Base-by-base conservation (phyloP, 352 stramenopile genomes). In the Phytophthora lateralis region DNA sequence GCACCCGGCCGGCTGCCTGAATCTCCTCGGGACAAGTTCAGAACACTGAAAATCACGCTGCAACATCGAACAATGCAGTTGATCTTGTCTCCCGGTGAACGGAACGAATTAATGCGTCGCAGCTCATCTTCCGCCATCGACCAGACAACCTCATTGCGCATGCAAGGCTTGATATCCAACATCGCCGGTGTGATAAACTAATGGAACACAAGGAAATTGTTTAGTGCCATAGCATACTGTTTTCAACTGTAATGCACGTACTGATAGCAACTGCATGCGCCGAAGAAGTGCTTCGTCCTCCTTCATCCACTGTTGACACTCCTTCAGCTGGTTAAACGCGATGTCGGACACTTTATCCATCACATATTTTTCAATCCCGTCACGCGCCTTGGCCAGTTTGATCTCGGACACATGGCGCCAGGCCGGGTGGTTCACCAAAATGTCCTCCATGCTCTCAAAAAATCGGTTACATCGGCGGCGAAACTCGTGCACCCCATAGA, bases 311-410 rank as follows among this genome's bases (percentile, higher is more conserved):
- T 80, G 53, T 2, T 71, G 65, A 30, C 87, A 93, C 48, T 88
- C 74, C 11, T 78, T 65, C 10, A 93, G 53, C 21, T 90, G 73
- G 55, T 86, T 84, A 45, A 96, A 89, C 27, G 87, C 85, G 26
- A 95, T 81, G 51, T 91, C 71, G 1, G 78, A 78, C 14, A 97
- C 65, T 52, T 96, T 95, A 56, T 93, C 86, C 86, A 97, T 96
- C 14, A 97, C 85, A 52, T 96, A 97, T 57, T 97, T 97, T 64
- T 97, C 91, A 38, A 97, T 82, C 1, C 89, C 78, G 54, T 97
- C 86, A 8, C 91, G 80, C 5, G 80, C 89, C 48, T 82, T 89
- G 2, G 63, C 26, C 2, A 96, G 55, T 26, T 72, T 90, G 2
- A 66, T 32, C 43, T 95, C 86, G 3, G 81, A 88, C 0, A 63